Evolutionary conservation across 306 rosid species (phyloP), one percentile per base, ranked within the genome.

Genomic region (Echinosophora koreensis): DNA sequence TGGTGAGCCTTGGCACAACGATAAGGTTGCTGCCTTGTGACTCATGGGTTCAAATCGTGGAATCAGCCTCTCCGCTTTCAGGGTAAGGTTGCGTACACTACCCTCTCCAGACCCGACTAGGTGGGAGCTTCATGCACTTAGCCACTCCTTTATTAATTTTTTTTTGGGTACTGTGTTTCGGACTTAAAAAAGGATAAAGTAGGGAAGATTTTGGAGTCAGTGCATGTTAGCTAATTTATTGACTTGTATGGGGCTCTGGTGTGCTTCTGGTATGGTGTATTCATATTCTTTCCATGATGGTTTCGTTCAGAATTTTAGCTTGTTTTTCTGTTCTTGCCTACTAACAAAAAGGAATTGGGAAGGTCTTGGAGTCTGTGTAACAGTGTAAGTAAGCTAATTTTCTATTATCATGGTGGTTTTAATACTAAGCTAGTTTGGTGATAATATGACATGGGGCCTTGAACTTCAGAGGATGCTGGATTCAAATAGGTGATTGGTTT

Each of bases 191-290:
- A 13, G 11, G n/a, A 51, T 50, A 41, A 65, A 47, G 30, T 30
- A 68, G 28, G 44, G 9, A 50, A 68, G 44, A 4, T 14, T 30
- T 13, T 49, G 30, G 3, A 49, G 15, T 68, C n/a, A 32, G 60
- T n/a, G 34, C 16, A 5, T 34, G 62, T 52, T 16, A 22, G 56
- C 18, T 66, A 66, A 18, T 22, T 42, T 66, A 13, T 42, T 66
- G 71, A 22, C 90, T 13, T 85, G 87, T 76, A 84, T 82, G 87
- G 92, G 92, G 84, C 86, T 78, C 89, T 85, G 87, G 44, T 80
- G 74, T 73, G 77, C 77, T 59, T 66, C 63, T 66, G 90, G 83
- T 75, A 82, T 74, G 66, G 56, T 65, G 38, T 34, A 54, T 50
- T 67, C 28, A 18, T 62, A 27, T 77, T 60, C 64, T 66, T 77